Evolutionary conservation across 345 rosid species (phyloP), one percentile per base, ranked within the genome.

Genomic region (Camelina neglecta): DNA sequence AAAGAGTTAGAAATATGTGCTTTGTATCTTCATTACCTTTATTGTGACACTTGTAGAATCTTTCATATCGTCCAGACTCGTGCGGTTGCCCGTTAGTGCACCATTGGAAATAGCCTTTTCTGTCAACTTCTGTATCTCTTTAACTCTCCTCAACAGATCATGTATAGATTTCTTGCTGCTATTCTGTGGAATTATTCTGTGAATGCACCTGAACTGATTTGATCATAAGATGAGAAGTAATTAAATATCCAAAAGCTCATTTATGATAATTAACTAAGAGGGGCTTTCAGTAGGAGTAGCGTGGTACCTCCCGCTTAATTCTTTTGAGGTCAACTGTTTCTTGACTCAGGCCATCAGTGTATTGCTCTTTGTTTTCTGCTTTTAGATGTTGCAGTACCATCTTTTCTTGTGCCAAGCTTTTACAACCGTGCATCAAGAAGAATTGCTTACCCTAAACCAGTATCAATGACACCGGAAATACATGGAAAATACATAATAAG

Each of bases 401-500:
- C 8, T 50, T 51, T 38, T 51, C 71, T 18, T 67, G 60, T 0
- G 16, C 48, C 35, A 51, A 53, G 35, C 48, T 67, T 67, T 67
- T 67, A 67, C 48, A 33, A 35, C 71, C 60, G 45, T 67, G 71
- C 60, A 20, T 49, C 71, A 67, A 49, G 33, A 67, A 35, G 59
- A 49, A 51, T 51, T 51, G 60, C 48, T 33, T 33, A 7, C 21
- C 56, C 59, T 67, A 36, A 35, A 18, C 60, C 26, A 23, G 41
- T 65, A 20, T 53, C 1, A 3, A 35, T 67, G 44, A 20, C 58
- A 16, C 29, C 47, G 4, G 9, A 21, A 49, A 66, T 11, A 50
- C 35, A 67, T 56, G 20, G 33, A 67, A 4, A 67, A 67, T 11
- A 35, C 71, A 67, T 35, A 3, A 0, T 33, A 33, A 0, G 70